These are phyloP conservation scores for Calocybe cyanea DNA, from an alignment of 768 basidiomycete species.

Conservation along the genomic window DNA sequence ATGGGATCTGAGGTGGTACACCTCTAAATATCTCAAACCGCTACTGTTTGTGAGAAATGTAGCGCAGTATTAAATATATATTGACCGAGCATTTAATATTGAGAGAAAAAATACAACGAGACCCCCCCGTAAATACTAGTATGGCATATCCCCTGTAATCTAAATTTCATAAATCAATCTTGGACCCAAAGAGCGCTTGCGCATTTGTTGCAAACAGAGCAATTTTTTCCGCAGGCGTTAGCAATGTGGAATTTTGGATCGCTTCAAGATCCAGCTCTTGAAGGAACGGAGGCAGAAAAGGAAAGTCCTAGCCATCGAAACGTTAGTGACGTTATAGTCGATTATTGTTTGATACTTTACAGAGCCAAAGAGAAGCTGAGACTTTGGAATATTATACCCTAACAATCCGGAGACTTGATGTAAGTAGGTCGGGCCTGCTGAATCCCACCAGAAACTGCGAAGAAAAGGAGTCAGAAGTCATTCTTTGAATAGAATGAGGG, in stretches of 20 bases:
- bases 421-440: conserved; percentile 33
- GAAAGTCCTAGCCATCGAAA: conserved; percentile 22
- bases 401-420: conserved; percentile 31
- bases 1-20: background rate
- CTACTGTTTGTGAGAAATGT: background rate
- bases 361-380: conserved; percentile 31
- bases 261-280: conserved; percentile 18
- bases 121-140: too few relatives aligned
- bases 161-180: conserved; percentile 4
- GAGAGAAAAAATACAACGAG: too few relatives aligned
- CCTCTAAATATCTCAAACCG: background rate
- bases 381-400: conserved; percentile 26
- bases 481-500: background rate
- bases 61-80: background rate
- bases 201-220: conserved; percentile 18
- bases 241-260: conserved; percentile 9
- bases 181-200: conserved; percentile 14
- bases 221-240: conserved; percentile 13
- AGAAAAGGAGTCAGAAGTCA: background rate
- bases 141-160: background rate
- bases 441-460: conserved; percentile 33
- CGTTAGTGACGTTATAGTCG: background rate
- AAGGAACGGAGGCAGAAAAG: conserved; percentile 20
- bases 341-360: conserved; percentile 16
- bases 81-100: too few relatives aligned